Base-by-base conservation (phyloP, 2,329 filamentous ascomycete species). In the Neofusicoccum kwambonambiense region DNA sequence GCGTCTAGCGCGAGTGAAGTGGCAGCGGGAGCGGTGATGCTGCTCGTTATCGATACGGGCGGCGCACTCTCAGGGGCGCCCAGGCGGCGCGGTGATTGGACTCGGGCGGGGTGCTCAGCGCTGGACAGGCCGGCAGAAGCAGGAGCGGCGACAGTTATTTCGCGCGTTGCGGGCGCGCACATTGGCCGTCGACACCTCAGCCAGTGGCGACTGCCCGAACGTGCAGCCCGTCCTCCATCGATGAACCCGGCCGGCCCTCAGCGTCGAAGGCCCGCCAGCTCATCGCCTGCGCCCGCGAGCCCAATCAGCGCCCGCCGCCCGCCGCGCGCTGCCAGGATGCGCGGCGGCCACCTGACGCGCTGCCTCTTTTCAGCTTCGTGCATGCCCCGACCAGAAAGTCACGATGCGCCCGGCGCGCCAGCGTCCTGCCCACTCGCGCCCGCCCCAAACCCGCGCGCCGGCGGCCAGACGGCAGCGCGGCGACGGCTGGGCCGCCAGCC, bases 291-390 rank as follows among this genome's bases (percentile, higher is more conserved):
- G 27, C 51, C 2, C 41, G 27, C n/a, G 27, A 47, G 19, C 57
- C 37, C 39, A 45, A 50, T 34, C 22, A 50, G 13, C 27, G 47
- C 50, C 34, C 50, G 34, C 22, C 31, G 12, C 6, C 47, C 17
- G 45, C 45, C 45, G 45, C 45, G 15, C 45, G 11, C 45, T 11
- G 12, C 47, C 47, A 34, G 50, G 50, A 17, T 52, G 50, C 50
- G 15, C 31, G 31, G 9, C 41, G 42, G 15, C 49, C 61, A 63
- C 61, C 61, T 63, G 61, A 54, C 50, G 47, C 39, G 35, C 49
- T 64, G 42, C 47, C 61, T 54, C 62, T 17, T 41, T 47, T 47
- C 62, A 64, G 62, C 50, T 39, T 57, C 51, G 51, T 64, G 62
- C 62, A 64, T 49, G 44, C 56, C 42, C 39, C 41, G 56, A 35